These are phyloP conservation scores for Arxiozyma slooffiae DNA, from an alignment of 1,139 yeast species.

Conservation along the genomic window DNA sequence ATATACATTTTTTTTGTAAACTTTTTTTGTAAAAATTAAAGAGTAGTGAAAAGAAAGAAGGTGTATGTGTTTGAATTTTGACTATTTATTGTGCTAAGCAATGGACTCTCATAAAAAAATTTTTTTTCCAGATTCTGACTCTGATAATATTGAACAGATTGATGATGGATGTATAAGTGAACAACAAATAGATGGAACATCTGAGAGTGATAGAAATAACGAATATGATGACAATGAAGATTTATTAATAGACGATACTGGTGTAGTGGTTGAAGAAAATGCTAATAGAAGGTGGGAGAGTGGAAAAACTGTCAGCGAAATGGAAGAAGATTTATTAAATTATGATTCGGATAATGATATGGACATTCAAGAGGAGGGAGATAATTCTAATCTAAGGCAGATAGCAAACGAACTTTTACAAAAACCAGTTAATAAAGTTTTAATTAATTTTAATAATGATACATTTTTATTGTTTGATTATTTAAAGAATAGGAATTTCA, in stretches of 20 bases:
- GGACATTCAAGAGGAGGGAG: conserved; percentile 4
- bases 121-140: neutral
- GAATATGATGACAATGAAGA: neutral
- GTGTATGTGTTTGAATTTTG: neutral
- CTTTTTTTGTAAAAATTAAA: too few relatives aligned
- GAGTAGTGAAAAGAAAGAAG: neutral
- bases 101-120: neutral
- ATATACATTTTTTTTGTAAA: too few relatives aligned
- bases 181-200: neutral
- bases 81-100: neutral
- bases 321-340: conserved; percentile 16
- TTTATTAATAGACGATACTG: conserved; percentile 10
- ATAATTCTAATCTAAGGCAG: conserved; percentile 8
- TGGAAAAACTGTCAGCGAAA: neutral
- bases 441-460: conserved; percentile 14
- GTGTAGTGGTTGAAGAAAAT: conserved; percentile 12
- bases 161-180: neutral
- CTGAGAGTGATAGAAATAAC: neutral
- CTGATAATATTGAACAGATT: neutral
- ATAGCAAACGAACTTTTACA: conserved; percentile 15
- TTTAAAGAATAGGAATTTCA: conserved; percentile 3
- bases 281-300: neutral
- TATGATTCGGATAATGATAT: conserved; percentile 8
- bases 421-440: conserved; percentile 13
- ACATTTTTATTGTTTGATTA: conserved; percentile 19